Base-by-base conservation (phyloP, 2,329 filamentous ascomycete species). In the Aspergillus fischeri region DNA sequence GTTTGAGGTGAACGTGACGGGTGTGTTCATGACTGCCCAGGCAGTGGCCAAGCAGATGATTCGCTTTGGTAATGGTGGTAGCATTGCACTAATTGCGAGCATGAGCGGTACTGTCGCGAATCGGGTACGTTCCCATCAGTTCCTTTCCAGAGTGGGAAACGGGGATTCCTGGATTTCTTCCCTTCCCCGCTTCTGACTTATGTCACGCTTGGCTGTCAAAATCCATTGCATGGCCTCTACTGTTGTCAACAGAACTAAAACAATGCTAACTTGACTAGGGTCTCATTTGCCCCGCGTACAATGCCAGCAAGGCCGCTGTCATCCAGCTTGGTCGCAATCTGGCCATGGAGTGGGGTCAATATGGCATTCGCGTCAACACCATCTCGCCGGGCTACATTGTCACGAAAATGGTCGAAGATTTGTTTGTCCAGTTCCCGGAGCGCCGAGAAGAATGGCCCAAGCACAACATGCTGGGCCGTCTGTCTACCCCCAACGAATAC, bases 391-490 rank as follows among this genome's bases (percentile, higher is more conserved):
- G 77, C 49, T 78, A 79, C 63, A 79, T 80, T 57, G 72, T 76
- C 52, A 78, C 77, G 3, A 69, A 75, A 44, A 78, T 79, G 76
- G 76, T 78, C 9, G 75, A 76, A 64, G 68, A 73, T 38, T 63
- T 78, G 29, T 77, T 77, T 53, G 47, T 70, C 11, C 80, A 86
- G 52, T 96, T 89, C 89, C 85, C 89, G 4, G 86, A 83, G 64
- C 87, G 92, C 71, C 94, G 93, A 72, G 92, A 70, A 8, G 82
- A 86, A 59, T 96, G 92, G 92, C 85, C 89, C 17, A 87, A 82
- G 65, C 87, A 93, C 75, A 96, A 95, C 75, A 94, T 96, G 91
- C 80, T 96, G 53, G 86, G 83, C 28, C 81, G 85, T 35, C 77
- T 91, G 58, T 89, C 86, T 67, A 76, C 75, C 24, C 87, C 88